Percentiles rank a stretch among this genome's conserved stretches.
These are phyloP conservation scores for Coprinopsis strossmayeri DNA, from an alignment of 768 basidiomycete genomes.

Conservation along the genomic window DNA sequence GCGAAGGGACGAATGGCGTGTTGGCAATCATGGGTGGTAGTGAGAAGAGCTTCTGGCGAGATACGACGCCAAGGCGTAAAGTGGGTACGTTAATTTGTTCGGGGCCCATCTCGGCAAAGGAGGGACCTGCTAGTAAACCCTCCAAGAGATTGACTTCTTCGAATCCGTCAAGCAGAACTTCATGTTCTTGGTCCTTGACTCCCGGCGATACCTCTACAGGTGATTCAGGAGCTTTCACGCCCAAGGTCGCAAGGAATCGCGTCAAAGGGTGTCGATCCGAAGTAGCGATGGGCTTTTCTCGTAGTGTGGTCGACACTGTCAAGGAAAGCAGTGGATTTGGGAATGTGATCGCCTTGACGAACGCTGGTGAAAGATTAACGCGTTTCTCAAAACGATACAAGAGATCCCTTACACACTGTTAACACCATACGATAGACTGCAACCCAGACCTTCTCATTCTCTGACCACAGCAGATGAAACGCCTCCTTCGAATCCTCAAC, in stretches of 20 bases:
- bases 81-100: conserved; percentile 50
- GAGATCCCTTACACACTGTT: conserved; percentile 61
- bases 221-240: conserved; percentile 28
- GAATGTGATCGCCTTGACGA: conserved; percentile 43
- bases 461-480: conserved; percentile 64
- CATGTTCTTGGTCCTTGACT: conserved; percentile 46
- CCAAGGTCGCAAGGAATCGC: conserved; percentile 30
- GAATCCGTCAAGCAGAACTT: conserved; percentile 26
- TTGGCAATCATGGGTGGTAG: conserved; percentile 44
- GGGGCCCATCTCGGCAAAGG: conserved; percentile 27
- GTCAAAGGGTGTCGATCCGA: conserved; percentile 39
- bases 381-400: not conserved
- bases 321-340: conserved; percentile 75
- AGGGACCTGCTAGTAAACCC: conserved; percentile 56
- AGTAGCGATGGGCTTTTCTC: conserved; percentile 59
- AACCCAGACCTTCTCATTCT: conserved; percentile 58
- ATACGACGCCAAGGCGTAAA: conserved; percentile 60
- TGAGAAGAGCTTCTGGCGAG: conserved; percentile 63
- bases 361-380: conserved; percentile 41
- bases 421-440: conserved; percentile 72
- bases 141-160: conserved; percentile 58
- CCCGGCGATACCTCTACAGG: conserved; percentile 21
- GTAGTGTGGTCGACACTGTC: conserved; percentile 81
- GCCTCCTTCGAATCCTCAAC: conserved; percentile 41
- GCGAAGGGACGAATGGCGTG: conserved; percentile 35